Evolutionary conservation across 345 rosid species (phyloP).

Genomic region (Ricinus communis): DNA sequence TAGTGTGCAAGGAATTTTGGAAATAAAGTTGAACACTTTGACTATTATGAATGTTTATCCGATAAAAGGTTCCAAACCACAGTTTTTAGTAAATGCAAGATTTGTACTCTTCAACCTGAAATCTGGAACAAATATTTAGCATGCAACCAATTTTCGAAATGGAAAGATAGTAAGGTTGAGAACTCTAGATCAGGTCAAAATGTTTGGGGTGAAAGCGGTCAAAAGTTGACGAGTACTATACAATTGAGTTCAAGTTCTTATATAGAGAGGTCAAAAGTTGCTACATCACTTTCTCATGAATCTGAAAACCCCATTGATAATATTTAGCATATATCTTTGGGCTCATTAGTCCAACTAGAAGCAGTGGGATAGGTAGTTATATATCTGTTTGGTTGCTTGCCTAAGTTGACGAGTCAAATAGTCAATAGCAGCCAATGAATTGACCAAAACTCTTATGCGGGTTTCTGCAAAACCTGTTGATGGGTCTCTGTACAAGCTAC

Average conservation of each 20-base stretch:
- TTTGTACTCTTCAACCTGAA: not conserved
- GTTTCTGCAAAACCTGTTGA: not conserved
- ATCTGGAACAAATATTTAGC: not conserved
- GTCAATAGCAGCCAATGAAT: not conserved
- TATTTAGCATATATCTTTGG: not conserved
- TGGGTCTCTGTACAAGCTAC: no score
- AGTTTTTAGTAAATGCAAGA: not conserved
- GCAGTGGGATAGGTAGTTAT: not conserved
- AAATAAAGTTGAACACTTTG: not conserved
- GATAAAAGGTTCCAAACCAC: not conserved
- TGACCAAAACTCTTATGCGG: no score
- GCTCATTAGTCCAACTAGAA: not conserved
- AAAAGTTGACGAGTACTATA: not conserved
- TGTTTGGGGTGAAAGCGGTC: no score
- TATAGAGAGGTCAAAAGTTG: not conserved
- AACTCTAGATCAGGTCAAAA: not conserved
- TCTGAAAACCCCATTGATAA: not conserved
- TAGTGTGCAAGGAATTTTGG: not conserved
- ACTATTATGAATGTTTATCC: not conserved
- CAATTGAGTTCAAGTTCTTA: not conserved
- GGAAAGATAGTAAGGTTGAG: not conserved
- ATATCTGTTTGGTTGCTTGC: not conserved
- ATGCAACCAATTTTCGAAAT: not conserved
- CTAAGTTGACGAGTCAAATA: not conserved
- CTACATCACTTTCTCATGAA: not conserved